Evolutionary conservation across 1,284 basidiomycete genomes (phyloP), one percentile per base, ranked within the genome.

Genomic region (Ustilago xerochloae): DNA sequence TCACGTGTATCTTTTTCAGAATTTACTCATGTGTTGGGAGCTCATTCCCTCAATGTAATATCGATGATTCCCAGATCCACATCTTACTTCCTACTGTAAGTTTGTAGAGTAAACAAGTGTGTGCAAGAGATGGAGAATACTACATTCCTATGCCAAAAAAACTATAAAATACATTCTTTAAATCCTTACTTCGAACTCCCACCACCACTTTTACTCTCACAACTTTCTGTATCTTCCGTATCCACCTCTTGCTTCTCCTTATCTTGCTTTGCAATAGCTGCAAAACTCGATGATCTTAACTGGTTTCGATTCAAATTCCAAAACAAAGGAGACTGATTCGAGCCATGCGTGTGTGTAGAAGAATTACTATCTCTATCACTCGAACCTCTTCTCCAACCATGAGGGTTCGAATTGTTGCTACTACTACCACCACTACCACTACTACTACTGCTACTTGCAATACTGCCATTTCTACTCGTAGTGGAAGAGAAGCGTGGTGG

Each of bases 341-440:
- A 53, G 15, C 46, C 9, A 12, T 41, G 47, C 20, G 61, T 51
- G 33, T 63, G 61, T 38, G 48, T 63, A 30, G 32, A 47, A 13
- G 46, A 22, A 29, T n/a, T n/a, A n/a, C 61, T 63, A 16, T 57
- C 61, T 9, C 39, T 8, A 33, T 63, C 61, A 36, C 54, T 57
- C 4, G 54, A 57, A 6, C 61, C 41, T 24, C 41, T 24, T 43
- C 54, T n/a, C 46, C 22, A 4, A 38, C 30, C 20, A 15, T 18
- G 7, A 9, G 46, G 12, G 29, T 7, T n/a, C n/a, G n/a, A n/a
- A n/a, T n/a, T n/a, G n/a, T n/a, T n/a, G n/a, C n/a, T n/a, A n/a
- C n/a, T n/a, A n/a, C n/a, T n/a, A n/a, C n/a, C n/a, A n/a, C n/a
- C n/a, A n/a, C n/a, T n/a, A n/a, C n/a, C n/a, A n/a, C n/a, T n/a